Conservation (phyloP, 768 basidiomycete genomes). For the Trametes cinnabarina region DNA sequence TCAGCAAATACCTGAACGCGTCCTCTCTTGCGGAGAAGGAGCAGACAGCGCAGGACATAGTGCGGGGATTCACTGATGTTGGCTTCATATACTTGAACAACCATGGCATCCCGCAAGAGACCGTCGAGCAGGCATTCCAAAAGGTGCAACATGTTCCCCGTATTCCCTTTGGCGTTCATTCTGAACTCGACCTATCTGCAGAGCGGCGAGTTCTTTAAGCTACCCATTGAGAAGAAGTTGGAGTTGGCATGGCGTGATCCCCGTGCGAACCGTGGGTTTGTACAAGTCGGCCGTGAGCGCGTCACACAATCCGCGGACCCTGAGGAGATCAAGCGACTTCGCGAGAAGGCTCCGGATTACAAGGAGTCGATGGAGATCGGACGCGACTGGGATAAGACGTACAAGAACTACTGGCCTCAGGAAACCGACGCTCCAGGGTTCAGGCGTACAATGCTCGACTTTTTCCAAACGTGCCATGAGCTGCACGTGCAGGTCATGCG, state of each 20-base stretch:
- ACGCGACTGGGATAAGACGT: slow-evolving; percentile 72
- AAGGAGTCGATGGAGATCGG: slow-evolving; percentile 92
- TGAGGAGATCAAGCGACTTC: slow-evolving; percentile 68
- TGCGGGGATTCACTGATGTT: slow-evolving; percentile 74
- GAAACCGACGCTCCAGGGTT: slow-evolving; percentile 63
- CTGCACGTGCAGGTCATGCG: slow-evolving; percentile 78
- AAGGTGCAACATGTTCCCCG: slow-evolving; percentile 42
- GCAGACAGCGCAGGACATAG: slow-evolving; percentile 63
- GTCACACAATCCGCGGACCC: slow-evolving; percentile 72
- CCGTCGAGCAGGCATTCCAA: slow-evolving; percentile 57
- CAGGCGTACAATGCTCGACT: slow-evolving; percentile 69
- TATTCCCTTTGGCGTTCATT: too few species aligned
- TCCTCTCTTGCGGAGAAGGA: slow-evolving; percentile 54
- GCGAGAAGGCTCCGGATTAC: slow-evolving; percentile 74
- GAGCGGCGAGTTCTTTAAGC: slow-evolving; percentile 74
- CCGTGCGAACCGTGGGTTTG: slow-evolving; percentile 82
- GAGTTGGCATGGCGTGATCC: slow-evolving; percentile 81
- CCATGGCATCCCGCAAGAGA: slow-evolving; percentile 63
- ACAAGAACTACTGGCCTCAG: slow-evolving; percentile 80
- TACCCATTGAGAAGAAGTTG: slow-evolving; percentile 56
- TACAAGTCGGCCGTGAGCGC: slow-evolving; percentile 76
- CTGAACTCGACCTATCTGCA: slow-evolving; percentile 27
- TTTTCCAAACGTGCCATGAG: slow-evolving; percentile 77
- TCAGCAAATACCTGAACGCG: slow-evolving; percentile 60
- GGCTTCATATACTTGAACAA: slow-evolving; percentile 78